phyloP scores from a whole-genome alignment of 1,284 basidiomycete species.

The Phenoliferia sp. region DNA sequence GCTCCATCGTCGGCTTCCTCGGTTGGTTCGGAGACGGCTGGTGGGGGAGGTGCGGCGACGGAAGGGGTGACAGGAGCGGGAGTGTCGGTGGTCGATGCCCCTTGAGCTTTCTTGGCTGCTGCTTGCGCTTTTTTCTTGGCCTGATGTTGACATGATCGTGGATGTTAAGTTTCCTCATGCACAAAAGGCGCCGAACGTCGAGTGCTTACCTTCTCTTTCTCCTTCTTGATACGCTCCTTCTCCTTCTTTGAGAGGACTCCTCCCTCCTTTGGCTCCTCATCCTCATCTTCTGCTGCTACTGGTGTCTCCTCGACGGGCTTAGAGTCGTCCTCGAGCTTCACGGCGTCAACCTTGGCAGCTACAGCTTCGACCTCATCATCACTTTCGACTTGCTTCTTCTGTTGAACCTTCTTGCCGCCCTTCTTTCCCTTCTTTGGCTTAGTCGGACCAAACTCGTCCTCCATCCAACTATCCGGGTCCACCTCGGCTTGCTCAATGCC shows the following conservation, averaged over 20 bases:
- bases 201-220: constrained; percentile 71
- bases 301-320: constrained; percentile 8
- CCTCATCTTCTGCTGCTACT: constrained; percentile 41
- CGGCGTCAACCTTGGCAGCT: constrained; percentile 10
- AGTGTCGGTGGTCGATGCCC: constrained; percentile 37
- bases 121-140: constrained; percentile 93
- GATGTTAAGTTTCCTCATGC: too few species aligned
- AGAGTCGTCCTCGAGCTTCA: constrained; percentile 10
- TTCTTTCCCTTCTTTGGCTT: constrained; percentile 13
- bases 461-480: constrained; percentile 60
- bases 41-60: constrained; percentile 31
- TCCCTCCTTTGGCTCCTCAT: constrained; percentile 45
- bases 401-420: constrained; percentile 1
- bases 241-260: constrained; percentile 78
- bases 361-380: constrained; percentile 35
- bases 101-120: constrained; percentile 66
- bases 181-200: too few species aligned
- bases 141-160: constrained; percentile 44
- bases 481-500: constrained; percentile 47
- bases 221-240: constrained; percentile 91
- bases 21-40: constrained; percentile 42
- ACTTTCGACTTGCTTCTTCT: constrained; percentile 19
- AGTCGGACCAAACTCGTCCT: constrained; percentile 59
- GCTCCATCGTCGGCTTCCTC: constrained; percentile 53
- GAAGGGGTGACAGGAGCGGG: constrained; percentile 40